Percentiles rank a stretch among this genome's conserved stretches.
phyloP scores from a whole-genome alignment of 2,329 filamentous ascomycete genomes.

The Thermoascus crustaceus region DNA sequence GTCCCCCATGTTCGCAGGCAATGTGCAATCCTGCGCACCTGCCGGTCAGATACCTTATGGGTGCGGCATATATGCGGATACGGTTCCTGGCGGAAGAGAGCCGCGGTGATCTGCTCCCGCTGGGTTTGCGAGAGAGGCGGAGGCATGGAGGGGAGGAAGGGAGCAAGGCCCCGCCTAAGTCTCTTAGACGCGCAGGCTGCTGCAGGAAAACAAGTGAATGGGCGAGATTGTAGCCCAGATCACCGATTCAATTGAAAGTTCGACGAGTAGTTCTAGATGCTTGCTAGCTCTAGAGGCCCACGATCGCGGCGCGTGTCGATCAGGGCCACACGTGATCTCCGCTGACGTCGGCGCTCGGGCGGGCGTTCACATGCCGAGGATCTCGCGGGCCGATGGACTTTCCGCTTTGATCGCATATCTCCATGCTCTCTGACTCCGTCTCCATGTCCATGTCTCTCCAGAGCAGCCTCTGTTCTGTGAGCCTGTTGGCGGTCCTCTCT shows the following conservation, averaged over 20 bases:
- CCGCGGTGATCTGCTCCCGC: constrained; percentile 5
- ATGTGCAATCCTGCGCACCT: constrained; percentile 12
- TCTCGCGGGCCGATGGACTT: constrained; percentile 3
- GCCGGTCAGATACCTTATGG: constrained; percentile 39
- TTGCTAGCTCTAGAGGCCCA: too few relatives aligned
- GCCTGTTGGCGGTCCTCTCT: neutral
- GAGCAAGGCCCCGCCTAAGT: too few relatives aligned
- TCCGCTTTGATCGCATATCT: constrained; percentile 11
- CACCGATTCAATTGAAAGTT: constrained; percentile 1
- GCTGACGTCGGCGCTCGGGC: constrained; percentile 17
- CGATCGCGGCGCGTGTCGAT: too few relatives aligned
- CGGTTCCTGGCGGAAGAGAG: constrained; percentile 7
- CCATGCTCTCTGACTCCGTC: constrained; percentile 5
- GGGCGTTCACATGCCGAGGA: constrained; percentile 34
- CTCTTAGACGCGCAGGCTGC: too few relatives aligned
- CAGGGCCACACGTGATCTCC: constrained; percentile 23
- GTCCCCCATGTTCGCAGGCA: constrained; percentile 7
- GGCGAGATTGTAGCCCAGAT: too few relatives aligned
- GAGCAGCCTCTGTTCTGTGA: neutral
- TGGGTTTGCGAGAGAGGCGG: constrained; percentile 4
- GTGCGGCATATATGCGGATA: constrained; percentile 5
- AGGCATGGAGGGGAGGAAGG: too few relatives aligned
- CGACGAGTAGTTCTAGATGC: constrained; percentile 1
- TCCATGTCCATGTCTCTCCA: neutral
- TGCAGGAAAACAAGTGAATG: too few relatives aligned